These are phyloP conservation scores for Globisporangium solare DNA, from an alignment of 352 stramenopile genomes.

Conservation along the genomic window DNA sequence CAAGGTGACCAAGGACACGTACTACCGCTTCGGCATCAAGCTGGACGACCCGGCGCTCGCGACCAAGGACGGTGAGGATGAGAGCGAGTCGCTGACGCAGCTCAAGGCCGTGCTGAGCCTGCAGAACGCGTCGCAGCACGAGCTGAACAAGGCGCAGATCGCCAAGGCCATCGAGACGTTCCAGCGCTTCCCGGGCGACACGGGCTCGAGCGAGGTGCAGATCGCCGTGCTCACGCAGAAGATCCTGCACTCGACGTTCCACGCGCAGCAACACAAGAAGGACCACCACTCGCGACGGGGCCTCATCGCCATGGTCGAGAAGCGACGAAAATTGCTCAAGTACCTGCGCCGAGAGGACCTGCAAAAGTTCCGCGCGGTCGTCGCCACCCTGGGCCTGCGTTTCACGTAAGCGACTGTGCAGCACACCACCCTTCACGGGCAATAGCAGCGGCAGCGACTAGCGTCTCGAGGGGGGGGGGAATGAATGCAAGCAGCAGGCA, in stretches of 20 bases:
- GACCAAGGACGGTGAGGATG: slow-evolving; percentile 27
- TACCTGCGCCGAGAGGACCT: slow-evolving; percentile 82
- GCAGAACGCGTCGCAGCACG: slow-evolving; percentile 71
- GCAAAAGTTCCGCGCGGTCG: slow-evolving; percentile 73
- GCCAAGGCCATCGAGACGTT: slow-evolving; percentile 79
- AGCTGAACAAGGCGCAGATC: slow-evolving; percentile 82
- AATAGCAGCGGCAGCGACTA: too few relatives aligned
- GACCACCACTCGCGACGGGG: slow-evolving; percentile 84
- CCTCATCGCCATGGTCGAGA: slow-evolving; percentile 83
- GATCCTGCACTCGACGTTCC: slow-evolving; percentile 71
- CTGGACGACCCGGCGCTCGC: slow-evolving; percentile 40
- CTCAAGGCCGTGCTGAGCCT: slow-evolving; percentile 73
- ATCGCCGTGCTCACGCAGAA: slow-evolving; percentile 84
- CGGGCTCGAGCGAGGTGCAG: slow-evolving; percentile 82
- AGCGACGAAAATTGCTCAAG: slow-evolving; percentile 83
- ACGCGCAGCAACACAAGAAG: slow-evolving; percentile 81
- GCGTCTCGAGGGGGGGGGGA: too few relatives aligned
- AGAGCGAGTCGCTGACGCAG: slow-evolving; percentile 32
- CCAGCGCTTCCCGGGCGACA: slow-evolving; percentile 83
- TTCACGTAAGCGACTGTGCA: slow-evolving; percentile 50
- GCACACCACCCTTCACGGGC: too few relatives aligned
- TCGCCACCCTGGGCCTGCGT: slow-evolving; percentile 68
- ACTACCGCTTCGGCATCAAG: slow-evolving; percentile 63
- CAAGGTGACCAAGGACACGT: slow-evolving; percentile 42
- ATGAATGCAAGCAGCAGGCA: too few relatives aligned